These are phyloP conservation scores for Yamadazyma friedrichii DNA, from an alignment of 1,139 yeast genomes.

Conservation along the genomic window DNA sequence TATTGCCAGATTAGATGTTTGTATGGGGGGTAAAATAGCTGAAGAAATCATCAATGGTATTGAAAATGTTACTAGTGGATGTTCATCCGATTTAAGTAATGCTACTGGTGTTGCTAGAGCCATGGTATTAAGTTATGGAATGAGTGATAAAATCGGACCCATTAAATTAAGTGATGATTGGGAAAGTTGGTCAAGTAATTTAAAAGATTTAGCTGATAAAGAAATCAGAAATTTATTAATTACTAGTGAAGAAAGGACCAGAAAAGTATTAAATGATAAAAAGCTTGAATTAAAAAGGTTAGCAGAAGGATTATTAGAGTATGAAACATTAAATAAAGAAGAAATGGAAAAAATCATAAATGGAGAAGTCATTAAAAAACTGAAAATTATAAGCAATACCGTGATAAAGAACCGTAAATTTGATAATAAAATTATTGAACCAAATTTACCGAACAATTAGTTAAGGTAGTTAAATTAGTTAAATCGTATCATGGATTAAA, in stretches of 20 bases:
- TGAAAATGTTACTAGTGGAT: slow-evolving; percentile 92
- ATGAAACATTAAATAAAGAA: slow-evolving; percentile 88
- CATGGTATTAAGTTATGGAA: slow-evolving; percentile 95
- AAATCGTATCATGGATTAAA: too few species aligned
- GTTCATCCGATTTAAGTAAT: slow-evolving; percentile 83
- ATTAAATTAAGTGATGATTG: slow-evolving; percentile 83
- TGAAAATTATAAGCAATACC: slow-evolving; percentile 69
- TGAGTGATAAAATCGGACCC: slow-evolving; percentile 94
- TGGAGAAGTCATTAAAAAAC: slow-evolving; percentile 72
- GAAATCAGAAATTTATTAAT: slow-evolving; percentile 79
- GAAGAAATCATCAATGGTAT: slow-evolving; percentile 90
- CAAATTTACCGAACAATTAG: slow-evolving; percentile 1
- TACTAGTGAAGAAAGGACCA: slow-evolving; percentile 77
- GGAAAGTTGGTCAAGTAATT: slow-evolving; percentile 90
- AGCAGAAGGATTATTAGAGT: slow-evolving; percentile 91
- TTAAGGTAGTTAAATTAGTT: too few species aligned
- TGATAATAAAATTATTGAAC: slow-evolving; percentile 3
- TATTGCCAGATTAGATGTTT: slow-evolving; percentile 87
- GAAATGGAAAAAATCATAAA: slow-evolving; percentile 85
- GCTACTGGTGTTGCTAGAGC: slow-evolving; percentile 95
- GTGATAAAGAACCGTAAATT: slow-evolving; percentile 46
- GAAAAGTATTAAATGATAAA: slow-evolving; percentile 60
- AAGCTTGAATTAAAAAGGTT: slow-evolving; percentile 76
- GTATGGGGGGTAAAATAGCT: slow-evolving; percentile 99
- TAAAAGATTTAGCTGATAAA: slow-evolving; percentile 87